phyloP scores from a whole-genome alignment of 1,284 basidiomycete species.

The Inonotus hispidus region DNA sequence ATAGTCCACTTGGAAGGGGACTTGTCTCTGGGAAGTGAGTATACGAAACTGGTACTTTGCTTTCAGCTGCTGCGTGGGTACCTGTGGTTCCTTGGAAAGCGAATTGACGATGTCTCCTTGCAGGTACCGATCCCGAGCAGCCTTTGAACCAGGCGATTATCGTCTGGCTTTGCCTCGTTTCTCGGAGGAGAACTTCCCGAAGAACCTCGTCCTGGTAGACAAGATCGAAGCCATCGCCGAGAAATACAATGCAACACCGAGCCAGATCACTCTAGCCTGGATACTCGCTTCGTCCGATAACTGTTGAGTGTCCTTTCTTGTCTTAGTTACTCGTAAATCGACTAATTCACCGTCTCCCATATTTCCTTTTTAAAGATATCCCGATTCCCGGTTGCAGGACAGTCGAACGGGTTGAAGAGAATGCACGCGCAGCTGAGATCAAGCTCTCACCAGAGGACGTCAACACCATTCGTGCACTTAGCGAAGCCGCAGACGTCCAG shows the following conservation, averaged over 20 bases:
- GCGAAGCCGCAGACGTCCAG: conserved; percentile 14
- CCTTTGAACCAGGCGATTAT: conserved; percentile 34
- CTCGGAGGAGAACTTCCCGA: conserved; percentile 32
- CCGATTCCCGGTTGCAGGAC: conserved; percentile 16
- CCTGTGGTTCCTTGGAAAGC: background rate
- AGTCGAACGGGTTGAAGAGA: conserved; percentile 16
- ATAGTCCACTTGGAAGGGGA: conserved; percentile 34
- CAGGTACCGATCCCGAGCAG: conserved; percentile 25
- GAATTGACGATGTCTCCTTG: background rate
- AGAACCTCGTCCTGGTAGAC: conserved; percentile 34
- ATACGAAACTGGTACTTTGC: background rate
- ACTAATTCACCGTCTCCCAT: background rate
- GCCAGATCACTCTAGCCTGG: conserved; percentile 39
- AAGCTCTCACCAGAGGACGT: conserved; percentile 12
- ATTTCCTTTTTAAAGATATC: conserved; percentile 12
- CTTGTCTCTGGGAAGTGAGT: conserved; percentile 33
- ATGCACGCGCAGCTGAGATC: conserved; percentile 15
- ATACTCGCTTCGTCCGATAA: conserved; percentile 21
- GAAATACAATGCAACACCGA: conserved; percentile 28
- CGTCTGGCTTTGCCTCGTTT: conserved; percentile 29
- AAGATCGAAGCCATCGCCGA: conserved; percentile 27
- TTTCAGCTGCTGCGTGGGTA: background rate
- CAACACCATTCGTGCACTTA: conserved; percentile 7
- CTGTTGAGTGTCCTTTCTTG: background rate
- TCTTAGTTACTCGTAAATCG: background rate